Conservation (phyloP, 257 asterid genomes). For the Solanum ossicruentum region DNA sequence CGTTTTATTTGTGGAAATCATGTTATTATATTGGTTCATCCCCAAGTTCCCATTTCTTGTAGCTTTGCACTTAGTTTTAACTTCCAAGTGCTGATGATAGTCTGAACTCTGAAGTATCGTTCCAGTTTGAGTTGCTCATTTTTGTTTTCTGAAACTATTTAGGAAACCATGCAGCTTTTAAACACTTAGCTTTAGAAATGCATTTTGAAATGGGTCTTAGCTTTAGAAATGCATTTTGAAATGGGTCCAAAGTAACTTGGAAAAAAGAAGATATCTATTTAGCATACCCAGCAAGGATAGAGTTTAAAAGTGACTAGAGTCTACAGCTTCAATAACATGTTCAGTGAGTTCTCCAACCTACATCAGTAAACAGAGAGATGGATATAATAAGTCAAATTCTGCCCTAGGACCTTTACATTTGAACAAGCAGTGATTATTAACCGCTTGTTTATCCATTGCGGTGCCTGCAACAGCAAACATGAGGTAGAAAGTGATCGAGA, state of each 20-base stretch:
- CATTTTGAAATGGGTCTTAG: background rate
- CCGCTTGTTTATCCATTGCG: background rate
- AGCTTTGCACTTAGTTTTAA: background rate
- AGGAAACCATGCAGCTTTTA: background rate
- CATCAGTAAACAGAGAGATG: background rate
- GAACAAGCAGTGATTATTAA: background rate
- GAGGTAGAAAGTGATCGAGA: conserved; percentile 1
- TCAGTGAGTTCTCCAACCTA: conserved; percentile 1
- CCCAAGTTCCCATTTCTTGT: background rate
- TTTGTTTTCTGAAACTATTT: background rate
- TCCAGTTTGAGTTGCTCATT: background rate
- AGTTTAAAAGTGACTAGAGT: background rate
- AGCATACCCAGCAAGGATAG: conserved; percentile 17
- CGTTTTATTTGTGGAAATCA: background rate
- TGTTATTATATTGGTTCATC: background rate
- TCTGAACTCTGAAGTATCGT: background rate
- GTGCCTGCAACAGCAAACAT: background rate
- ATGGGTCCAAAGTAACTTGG: background rate
- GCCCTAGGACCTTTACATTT: background rate
- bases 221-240: background rate
- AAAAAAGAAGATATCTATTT: background rate
- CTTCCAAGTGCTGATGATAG: background rate
- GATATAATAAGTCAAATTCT: background rate
- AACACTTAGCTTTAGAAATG: background rate
- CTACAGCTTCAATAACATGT: conserved; percentile 11